Evolutionary conservation across 257 asterid species (phyloP), one percentile per base, ranked within the genome.

Genomic region (Forsythia suspensa): DNA sequence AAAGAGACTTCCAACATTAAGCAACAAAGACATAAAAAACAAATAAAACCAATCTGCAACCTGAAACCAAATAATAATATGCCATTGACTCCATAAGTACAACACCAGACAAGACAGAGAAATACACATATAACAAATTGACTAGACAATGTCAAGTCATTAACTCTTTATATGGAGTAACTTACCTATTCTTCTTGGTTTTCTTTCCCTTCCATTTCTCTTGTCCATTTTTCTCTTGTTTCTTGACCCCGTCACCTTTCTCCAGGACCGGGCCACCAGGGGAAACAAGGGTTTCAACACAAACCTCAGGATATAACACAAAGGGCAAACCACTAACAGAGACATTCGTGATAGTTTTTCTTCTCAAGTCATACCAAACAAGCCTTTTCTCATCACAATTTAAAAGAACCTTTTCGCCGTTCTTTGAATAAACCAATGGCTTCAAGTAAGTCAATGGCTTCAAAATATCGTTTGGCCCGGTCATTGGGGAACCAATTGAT

Each of bases 301-400:
- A 85, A 57, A 42, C 61, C 61, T 82, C 85, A 34, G 85, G 80
- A 68, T 80, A 82, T 75, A 80, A 82, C 71, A 82, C 79, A 46
- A 82, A 85, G n/a, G 86, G 85, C 77, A 85, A 16, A 55, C 89
- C 78, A 40, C 77, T 77, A 7, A 80, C 80, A 20, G 29, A 3
- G 21, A 82, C 74, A 46, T 80, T 75, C 9, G 65, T 82, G 51
- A 68, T 72, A 21, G 29, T 75, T 43, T 82, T 77, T 63, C 2
- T 75, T 55, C 51, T 81, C 67, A 85, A 39, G 82, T 82, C 85
- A 75, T 77, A 85, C 86, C 86, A 78, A 52, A 80, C 11, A 73
- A 85, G 89, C 69, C 74, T 78, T 65, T 82, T 82, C 71, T 83
- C 89, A 55, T 85, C 86, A 55, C 79, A 80, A 74, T 74, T 71